Evolutionary conservation across 139 green algal genomes (phyloP), one percentile per base, ranked within the genome.

Genomic region (Micractinium sp.): DNA sequence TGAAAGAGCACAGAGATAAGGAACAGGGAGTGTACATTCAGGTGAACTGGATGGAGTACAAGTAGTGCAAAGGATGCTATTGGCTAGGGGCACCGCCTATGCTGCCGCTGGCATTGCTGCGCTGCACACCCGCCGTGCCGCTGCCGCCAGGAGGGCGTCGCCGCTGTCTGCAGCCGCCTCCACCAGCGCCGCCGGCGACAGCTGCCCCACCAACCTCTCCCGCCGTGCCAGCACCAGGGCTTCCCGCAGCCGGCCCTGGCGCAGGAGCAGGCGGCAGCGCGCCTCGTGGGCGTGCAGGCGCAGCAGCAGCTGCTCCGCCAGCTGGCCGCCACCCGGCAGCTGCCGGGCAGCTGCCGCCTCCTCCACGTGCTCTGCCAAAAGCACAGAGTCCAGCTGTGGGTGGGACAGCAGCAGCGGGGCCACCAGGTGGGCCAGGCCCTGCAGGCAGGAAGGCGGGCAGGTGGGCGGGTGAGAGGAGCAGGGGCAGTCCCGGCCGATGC

Each of bases 201-300:
- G 27, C 56, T n/a, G 56, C 15, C 25, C 85, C 13, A 77, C 27
- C 85, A 85, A 15, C n/a, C 74, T 3, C 5, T 79, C 20, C 56
- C 27, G 53, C 85, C 36, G 35, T 20, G 85, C 85, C 56, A 77
- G 56, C 85, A 39, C 3, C 74, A 84, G 23, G 56, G 80, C 66
- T 27, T 73, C 67, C 19, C 60, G 27, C 12, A 38, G 66, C 0
- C 56, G 56, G 16, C 88, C 88, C 29, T 73, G 38, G 18, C 83
- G 69, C 88, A 91, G 88, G 66, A 91, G 88, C 82, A 88, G 81
- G 60, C 75, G 66, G 88, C 88, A 91, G 60, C n/a, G 39, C 19
- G 82, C 36, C 16, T 81, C 75, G 18, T 82, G 39, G 0, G 66
- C 75, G 0, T 81, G 39, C 60, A 91, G 35, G 27, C 88, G 74